These are phyloP conservation scores for Penicillium sp. DNA, from an alignment of 2,329 filamentous ascomycete genomes.

Conservation along the genomic window DNA sequence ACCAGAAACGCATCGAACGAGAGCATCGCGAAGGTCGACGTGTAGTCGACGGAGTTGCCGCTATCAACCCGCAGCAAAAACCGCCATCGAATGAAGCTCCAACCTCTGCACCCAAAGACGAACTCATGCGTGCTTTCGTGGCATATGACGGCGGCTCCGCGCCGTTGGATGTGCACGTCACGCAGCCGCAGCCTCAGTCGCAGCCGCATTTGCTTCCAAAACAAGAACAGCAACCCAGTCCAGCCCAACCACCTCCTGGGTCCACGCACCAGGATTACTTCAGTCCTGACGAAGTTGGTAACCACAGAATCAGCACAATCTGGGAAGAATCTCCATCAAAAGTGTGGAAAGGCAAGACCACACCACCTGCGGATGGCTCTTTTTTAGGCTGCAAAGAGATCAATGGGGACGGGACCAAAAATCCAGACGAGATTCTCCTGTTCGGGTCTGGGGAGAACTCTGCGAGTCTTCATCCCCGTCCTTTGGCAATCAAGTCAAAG, in stretches of 20 bases:
- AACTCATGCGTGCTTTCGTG: not conserved
- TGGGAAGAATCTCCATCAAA: constrained; percentile 28
- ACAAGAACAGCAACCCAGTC: not conserved
- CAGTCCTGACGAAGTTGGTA: constrained; percentile 36
- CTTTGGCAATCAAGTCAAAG: constrained; percentile 19
- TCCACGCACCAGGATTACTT: constrained; percentile 27
- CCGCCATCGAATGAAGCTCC: constrained; percentile 27
- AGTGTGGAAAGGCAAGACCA: constrained; percentile 16
- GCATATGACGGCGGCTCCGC: constrained; percentile 16
- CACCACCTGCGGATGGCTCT: constrained; percentile 28
- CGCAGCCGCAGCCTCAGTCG: constrained; percentile 7
- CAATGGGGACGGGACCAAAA: constrained; percentile 27
- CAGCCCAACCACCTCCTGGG: constrained; percentile 2
- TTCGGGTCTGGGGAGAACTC: constrained; percentile 27
- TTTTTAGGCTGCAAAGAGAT: constrained; percentile 40
- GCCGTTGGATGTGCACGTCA: not conserved
- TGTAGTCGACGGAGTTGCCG: constrained; percentile 28
- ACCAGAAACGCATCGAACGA: constrained; percentile 34
- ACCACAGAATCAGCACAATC: constrained; percentile 32
- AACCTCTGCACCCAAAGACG: constrained; percentile 18
- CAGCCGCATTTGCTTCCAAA: constrained; percentile 4
- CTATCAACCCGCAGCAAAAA: constrained; percentile 27
- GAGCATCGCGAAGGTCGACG: constrained; percentile 25
- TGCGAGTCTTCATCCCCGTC: constrained; percentile 19
- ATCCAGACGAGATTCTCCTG: constrained; percentile 34